phyloP scores from a whole-genome alignment of 352 stramenopile species.

The Pythium rhizo-oryzae region DNA sequence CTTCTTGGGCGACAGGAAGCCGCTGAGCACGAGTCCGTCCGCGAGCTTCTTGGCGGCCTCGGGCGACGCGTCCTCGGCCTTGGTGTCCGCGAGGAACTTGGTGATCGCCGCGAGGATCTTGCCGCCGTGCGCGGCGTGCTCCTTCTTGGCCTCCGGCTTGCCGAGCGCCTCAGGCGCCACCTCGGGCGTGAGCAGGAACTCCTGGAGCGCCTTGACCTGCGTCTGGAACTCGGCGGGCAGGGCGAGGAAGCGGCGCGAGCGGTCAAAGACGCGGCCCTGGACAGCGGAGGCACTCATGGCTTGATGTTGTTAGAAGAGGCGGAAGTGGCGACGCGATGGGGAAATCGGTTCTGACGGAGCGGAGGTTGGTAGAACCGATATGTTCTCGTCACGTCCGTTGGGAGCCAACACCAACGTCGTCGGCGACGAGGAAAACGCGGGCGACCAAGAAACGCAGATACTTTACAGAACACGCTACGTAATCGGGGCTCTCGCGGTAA shows the following conservation, averaged over 20 bases:
- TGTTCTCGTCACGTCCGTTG: conserved; percentile 2
- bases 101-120: conserved; percentile 21
- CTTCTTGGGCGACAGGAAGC: conserved; percentile 26
- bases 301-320: neutral
- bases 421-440: no score
- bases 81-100: conserved; percentile 20
- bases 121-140: conserved; percentile 13
- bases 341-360: conserved; percentile 16
- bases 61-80: conserved; percentile 19
- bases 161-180: conserved; percentile 11
- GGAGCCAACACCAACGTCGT: neutral
- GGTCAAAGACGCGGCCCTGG: conserved; percentile 30
- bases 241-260: conserved; percentile 19
- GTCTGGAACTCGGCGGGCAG: conserved; percentile 17
- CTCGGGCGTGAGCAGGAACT: conserved; percentile 20
- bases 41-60: conserved; percentile 25
- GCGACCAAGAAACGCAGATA: neutral
- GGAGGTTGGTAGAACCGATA: neutral
- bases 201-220: conserved; percentile 14
- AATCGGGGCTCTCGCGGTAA: no score
- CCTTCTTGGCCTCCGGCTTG: conserved; percentile 11
- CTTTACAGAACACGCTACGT: neutral
- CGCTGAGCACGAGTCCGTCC: conserved; percentile 28
- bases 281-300: conserved; percentile 16
- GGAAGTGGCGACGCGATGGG: neutral